Conservation (phyloP, 192 early-diverging fungal genomes). For the Paraglomus occultum region DNA sequence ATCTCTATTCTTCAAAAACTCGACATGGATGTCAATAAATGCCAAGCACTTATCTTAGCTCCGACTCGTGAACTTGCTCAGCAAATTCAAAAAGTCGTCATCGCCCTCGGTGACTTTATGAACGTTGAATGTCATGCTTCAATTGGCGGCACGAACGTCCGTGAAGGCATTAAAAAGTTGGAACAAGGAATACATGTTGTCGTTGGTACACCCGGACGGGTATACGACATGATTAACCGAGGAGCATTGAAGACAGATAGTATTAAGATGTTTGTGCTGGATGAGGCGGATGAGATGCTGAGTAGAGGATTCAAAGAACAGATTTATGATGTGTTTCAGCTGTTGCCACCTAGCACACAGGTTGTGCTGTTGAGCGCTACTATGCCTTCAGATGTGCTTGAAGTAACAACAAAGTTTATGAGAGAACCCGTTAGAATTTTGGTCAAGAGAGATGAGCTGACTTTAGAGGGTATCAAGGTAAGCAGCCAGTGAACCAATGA, state of each 20-base stretch:
- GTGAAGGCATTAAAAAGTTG: conserved; percentile 86
- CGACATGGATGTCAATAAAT: conserved; percentile 71
- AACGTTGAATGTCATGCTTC: conserved; percentile 92
- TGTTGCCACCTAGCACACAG: conserved; percentile 85
- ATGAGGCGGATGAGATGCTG: conserved; percentile 99
- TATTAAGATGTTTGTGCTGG: conserved; percentile 98
- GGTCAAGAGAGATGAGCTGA: conserved; percentile 96
- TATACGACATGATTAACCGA: conserved; percentile 98
- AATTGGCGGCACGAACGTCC: conserved; percentile 95
- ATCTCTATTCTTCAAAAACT: conserved; percentile 97
- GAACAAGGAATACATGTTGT: conserved; percentile 86
- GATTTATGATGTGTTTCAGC: conserved; percentile 96
- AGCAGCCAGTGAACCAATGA: neutral
- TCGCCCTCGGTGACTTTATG: conserved; percentile 95
- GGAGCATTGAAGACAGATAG: conserved; percentile 73
- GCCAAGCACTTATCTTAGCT: conserved; percentile 95
- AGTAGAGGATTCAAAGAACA: conserved; percentile 98
- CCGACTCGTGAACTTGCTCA: conserved; percentile 98
- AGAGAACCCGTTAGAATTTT: conserved; percentile 97
- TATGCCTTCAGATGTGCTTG: conserved; percentile 93
- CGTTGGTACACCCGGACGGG: conserved; percentile 98
- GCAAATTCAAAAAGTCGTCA: conserved; percentile 96
- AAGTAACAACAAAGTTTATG: conserved; percentile 98
- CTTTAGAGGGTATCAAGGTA: conserved; percentile 80
- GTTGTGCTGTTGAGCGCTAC: conserved; percentile 97